These are phyloP conservation scores for Hygrophorus russula DNA, from an alignment of 768 basidiomycete genomes.

Conservation along the genomic window DNA sequence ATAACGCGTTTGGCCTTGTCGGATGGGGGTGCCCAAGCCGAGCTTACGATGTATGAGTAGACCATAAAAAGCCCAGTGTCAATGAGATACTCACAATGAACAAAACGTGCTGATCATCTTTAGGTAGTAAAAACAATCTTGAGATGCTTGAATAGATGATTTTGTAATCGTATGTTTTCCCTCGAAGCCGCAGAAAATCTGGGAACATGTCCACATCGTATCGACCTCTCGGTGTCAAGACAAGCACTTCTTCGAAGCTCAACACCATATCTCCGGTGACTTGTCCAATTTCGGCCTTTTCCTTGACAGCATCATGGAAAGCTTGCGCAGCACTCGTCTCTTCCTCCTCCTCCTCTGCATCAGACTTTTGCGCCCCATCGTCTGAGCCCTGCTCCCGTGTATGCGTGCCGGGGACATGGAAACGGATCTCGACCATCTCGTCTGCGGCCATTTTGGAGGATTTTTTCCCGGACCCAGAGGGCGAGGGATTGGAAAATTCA, in stretches of 20 bases:
- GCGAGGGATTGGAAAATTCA: conserved; percentile 62
- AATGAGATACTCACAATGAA: conserved; percentile 65
- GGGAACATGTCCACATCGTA: conserved; percentile 98
- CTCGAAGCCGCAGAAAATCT: conserved; percentile 88
- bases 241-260: conserved; percentile 90
- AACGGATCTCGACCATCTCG: conserved; percentile 92
- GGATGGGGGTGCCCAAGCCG: conserved; percentile 84
- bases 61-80: not conserved
- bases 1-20: conserved; percentile 96
- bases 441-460: conserved; percentile 41
- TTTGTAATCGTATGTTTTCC: conserved; percentile 99
- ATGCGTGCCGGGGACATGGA: conserved; percentile 83
- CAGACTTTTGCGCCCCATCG: conserved; percentile 62
- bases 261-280: conserved; percentile 86
- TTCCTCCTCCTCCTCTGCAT: conserved; percentile 63
- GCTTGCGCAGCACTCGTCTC: conserved; percentile 89
- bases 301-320: conserved; percentile 94
- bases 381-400: conserved; percentile 56
- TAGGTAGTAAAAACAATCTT: conserved; percentile 84
- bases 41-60: conserved; percentile 36
- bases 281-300: conserved; percentile 90
- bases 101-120: conserved; percentile 91
- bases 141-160: conserved; percentile 85
- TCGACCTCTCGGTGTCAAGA: conserved; percentile 90
- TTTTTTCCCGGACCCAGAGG: conserved; percentile 29